A percentile compares a stretch with the other conserved stretches of the same genome.
These are phyloP conservation scores for Alternaria postmessia DNA, from an alignment of 2,329 filamentous ascomycete species.

Conservation along the genomic window DNA sequence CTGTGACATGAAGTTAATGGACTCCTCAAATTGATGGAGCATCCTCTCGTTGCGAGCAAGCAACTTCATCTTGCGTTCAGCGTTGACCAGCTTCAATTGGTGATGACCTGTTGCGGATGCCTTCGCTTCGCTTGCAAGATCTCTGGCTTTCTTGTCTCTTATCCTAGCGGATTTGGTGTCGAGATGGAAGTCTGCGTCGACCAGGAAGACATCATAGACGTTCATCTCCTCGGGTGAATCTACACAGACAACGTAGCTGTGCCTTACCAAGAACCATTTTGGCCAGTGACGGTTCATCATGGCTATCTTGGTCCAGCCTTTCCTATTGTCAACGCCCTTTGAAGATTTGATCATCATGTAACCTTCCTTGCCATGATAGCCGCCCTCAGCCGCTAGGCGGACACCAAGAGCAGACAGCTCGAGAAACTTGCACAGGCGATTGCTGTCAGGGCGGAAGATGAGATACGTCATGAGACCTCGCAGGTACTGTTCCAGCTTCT, in stretches of 20 bases:
- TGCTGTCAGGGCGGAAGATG: conserved; percentile 96
- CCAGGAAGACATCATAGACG: conserved; percentile 97
- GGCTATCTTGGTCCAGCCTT: conserved; percentile 78
- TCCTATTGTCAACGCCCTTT: conserved; percentile 86
- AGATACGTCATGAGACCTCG: conserved; percentile 95
- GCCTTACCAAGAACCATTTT: conserved; percentile 97
- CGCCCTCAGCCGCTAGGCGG: conserved; percentile 90
- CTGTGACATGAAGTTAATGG: conserved; percentile 83
- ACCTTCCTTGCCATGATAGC: conserved; percentile 97
- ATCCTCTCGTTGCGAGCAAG: conserved; percentile 90
- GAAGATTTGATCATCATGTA: conserved; percentile 90
- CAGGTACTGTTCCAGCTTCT: conserved; percentile 86
- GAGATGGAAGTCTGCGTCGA: conserved; percentile 86
- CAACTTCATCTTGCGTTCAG: conserved; percentile 89
- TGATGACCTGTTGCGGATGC: conserved; percentile 76
- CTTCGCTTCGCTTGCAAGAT: conserved; percentile 71
- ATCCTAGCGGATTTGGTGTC: conserved; percentile 70
- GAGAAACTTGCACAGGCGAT: conserved; percentile 92
- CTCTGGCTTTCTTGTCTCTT: conserved; percentile 63
- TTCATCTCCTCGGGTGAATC: conserved; percentile 99
- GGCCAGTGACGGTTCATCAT: conserved; percentile 84
- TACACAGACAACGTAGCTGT: conserved; percentile 98
- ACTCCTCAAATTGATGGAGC: conserved; percentile 91
- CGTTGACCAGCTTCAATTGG: conserved; percentile 85
- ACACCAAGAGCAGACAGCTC: conserved; percentile 95